A percentile compares a stretch with the other conserved stretches of the same genome.
Conservation (phyloP, 129 eudicot species). For the Artemisia tridentata region DNA sequence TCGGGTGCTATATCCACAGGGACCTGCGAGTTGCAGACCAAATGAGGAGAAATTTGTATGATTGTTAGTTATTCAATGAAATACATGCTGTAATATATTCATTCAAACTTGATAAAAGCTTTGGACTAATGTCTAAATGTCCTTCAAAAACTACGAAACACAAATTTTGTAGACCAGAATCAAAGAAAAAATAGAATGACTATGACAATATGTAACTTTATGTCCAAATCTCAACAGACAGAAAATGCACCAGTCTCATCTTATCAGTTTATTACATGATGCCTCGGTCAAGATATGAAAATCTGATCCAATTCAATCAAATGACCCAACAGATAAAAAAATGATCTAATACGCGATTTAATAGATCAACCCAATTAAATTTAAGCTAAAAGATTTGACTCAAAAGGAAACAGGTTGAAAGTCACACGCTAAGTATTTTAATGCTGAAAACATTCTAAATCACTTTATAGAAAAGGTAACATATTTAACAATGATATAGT, state of each 20-base stretch:
- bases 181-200: background rate
- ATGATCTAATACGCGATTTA: too few relatives aligned
- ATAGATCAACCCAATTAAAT: too few relatives aligned
- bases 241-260: background rate
- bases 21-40: constrained; percentile 51
- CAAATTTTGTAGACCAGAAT: background rate
- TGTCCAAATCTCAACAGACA: constrained; percentile 4
- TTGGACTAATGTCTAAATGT: background rate
- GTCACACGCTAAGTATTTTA: too few relatives aligned
- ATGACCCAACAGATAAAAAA: too few relatives aligned
- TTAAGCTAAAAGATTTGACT: too few relatives aligned
- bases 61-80: background rate
- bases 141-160: background rate
- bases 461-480: too few relatives aligned
- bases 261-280: background rate
- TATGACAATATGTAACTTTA: background rate
- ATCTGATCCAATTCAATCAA: background rate
- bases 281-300: too few relatives aligned
- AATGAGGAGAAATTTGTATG: constrained; percentile 3
- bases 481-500: too few relatives aligned
- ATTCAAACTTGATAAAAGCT: background rate
- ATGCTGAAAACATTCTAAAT: too few relatives aligned
- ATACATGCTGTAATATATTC: background rate
- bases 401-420: too few relatives aligned
- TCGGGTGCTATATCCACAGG: constrained; percentile 86